Percentiles rank a stretch among this genome's conserved stretches.
These are phyloP conservation scores for Xylariaceae sp. DNA, from an alignment of 2,329 filamentous ascomycete genomes.

Conservation along the genomic window DNA sequence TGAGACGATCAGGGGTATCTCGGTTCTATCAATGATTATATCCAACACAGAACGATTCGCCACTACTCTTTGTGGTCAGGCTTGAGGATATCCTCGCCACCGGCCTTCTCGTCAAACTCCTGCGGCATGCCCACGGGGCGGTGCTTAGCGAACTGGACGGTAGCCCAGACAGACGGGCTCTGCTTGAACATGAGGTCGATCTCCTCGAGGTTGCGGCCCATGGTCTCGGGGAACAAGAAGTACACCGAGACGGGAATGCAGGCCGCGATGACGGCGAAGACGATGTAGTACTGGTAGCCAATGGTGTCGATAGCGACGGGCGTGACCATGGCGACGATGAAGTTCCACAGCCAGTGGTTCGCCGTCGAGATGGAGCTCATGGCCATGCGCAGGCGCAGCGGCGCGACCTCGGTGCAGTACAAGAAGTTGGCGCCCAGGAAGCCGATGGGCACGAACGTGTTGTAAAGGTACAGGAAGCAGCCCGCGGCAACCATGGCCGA, in stretches of 20 bases:
- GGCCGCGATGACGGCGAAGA: slow-evolving; percentile 42
- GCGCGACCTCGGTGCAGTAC: slow-evolving; percentile 55
- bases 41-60: no score
- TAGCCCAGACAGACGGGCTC: slow-evolving; percentile 31
- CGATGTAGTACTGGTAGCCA: slow-evolving; percentile 47
- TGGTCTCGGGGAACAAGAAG: slow-evolving; percentile 45
- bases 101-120: slow-evolving; percentile 16
- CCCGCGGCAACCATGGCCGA: slow-evolving; percentile 46
- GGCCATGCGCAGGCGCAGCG: slow-evolving; percentile 44
- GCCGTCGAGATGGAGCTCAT: slow-evolving; percentile 55
- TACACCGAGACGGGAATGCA: slow-evolving; percentile 41
- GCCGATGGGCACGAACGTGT: slow-evolving; percentile 56
- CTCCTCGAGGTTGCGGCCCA: slow-evolving; percentile 44
- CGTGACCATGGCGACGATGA: slow-evolving; percentile 40
- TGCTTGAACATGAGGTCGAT: slow-evolving; percentile 40
- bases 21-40: no score
- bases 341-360: slow-evolving; percentile 49
- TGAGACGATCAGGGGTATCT: no score
- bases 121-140: slow-evolving; percentile 28
- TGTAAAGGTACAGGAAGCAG: slow-evolving; percentile 56
- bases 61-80: background rate
- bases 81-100: background rate
- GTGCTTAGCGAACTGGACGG: slow-evolving; percentile 33
- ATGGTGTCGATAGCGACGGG: slow-evolving; percentile 46
- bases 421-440: slow-evolving; percentile 57